Base-by-base conservation (phyloP, 2,329 filamentous ascomycete species). In the Sporothrix dimorphospora region DNA sequence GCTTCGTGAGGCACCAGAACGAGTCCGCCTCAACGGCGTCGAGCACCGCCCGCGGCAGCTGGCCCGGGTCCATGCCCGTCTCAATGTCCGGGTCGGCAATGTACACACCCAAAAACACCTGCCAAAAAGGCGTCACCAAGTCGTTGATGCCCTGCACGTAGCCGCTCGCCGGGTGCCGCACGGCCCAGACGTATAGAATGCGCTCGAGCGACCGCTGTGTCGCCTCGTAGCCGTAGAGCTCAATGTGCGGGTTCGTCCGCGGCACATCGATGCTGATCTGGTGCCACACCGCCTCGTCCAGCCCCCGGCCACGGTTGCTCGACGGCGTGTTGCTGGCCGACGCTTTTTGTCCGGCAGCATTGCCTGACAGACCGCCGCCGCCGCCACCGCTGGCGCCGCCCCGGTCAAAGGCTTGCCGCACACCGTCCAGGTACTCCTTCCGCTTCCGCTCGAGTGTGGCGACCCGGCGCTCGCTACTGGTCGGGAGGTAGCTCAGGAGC, bases 91-190 rank as follows among this genome's bases (percentile, higher is more conserved):
- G 88, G 80, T 98, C 94, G n/a, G 94, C 94, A 74, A 98, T 96
- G 81, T 99, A 99, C 59, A 93, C 91, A 3, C 94, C 94, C 4
- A 99, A 85, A 77, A 99, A 99, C 2, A 98, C 95, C 81, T 99
- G 94, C 92, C 94, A 99, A 79, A 99, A 98, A 0, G 96, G 96
- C 11, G 95, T 97, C 14, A 98, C 96, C 40, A 99, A 87, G 79
- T 99, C 96, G 81, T 99, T 99, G 82, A 99, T 99, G 47, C 96
- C 96, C 83, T 99, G 96, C 0, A 99, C 96, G 79, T 99, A 99
- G 69, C 96, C 96, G 79, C 94, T 97, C 6, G 97, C 97, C 1
- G 96, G 96, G 83, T 99, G 96, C 68, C 97, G 90, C 76, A 99
- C 97, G 1, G 96, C 96, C 96, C 96, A 99, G 1, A 99, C 89